These are phyloP conservation scores for Endocalyx cinctus DNA, from an alignment of 2,329 filamentous ascomycete species.

Conservation along the genomic window DNA sequence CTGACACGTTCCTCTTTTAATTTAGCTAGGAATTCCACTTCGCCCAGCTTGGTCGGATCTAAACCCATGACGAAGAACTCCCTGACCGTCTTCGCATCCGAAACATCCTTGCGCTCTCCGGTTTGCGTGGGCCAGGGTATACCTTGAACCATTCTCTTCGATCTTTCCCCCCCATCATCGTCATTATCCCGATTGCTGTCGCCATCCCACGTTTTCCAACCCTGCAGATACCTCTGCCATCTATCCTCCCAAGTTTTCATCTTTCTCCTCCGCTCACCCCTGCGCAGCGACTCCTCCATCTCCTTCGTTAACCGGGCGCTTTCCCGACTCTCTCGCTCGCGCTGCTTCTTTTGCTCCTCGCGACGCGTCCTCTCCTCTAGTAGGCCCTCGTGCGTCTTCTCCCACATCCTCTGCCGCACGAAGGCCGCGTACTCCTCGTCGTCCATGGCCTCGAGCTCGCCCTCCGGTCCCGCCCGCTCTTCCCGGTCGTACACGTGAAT, in stretches of 20 bases:
- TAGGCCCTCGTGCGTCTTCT: slow-evolving; percentile 82
- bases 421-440: slow-evolving; percentile 89
- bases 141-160: slow-evolving; percentile 21
- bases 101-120: slow-evolving; percentile 39
- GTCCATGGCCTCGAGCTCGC: slow-evolving; percentile 74
- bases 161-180: too few relatives aligned
- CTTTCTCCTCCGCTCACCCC: slow-evolving; percentile 59
- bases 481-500: slow-evolving; percentile 72
- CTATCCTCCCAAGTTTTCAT: slow-evolving; percentile 50
- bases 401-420: slow-evolving; percentile 90
- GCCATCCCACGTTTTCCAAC: slow-evolving; percentile 58
- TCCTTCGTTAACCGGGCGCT: slow-evolving; percentile 48
- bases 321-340: slow-evolving; percentile 30
- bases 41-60: slow-evolving; percentile 37
- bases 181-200: too few relatives aligned
- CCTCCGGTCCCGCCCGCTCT: slow-evolving; percentile 36
- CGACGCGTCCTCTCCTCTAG: slow-evolving; percentile 68
- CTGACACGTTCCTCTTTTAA: slow-evolving; percentile 83
- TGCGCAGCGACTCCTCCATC: slow-evolving; percentile 64
- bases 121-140: slow-evolving; percentile 71
- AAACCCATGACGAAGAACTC: slow-evolving; percentile 59
- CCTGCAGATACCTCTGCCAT: slow-evolving; percentile 61
- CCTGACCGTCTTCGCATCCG: slow-evolving; percentile 15
- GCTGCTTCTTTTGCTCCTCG: slow-evolving; percentile 46
- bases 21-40: slow-evolving; percentile 40